These are phyloP conservation scores for Lactuca saligna DNA, from an alignment of 129 eudicot species.

Conservation along the genomic window DNA sequence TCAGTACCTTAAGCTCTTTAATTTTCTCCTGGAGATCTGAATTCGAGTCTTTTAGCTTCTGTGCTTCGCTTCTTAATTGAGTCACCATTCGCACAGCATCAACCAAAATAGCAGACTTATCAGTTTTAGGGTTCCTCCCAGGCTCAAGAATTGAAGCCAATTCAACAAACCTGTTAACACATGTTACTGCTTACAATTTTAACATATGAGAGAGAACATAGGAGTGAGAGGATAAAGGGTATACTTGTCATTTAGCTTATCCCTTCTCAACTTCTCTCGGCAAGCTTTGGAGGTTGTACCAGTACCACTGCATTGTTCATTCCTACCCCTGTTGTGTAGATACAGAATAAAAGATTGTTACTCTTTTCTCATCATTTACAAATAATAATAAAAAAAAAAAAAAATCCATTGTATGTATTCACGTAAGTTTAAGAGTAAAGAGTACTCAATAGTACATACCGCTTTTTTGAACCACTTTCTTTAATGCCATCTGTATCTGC, in stretches of 20 bases:
- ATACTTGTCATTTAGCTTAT: slow-evolving; percentile 77
- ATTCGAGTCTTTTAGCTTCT: slow-evolving; percentile 65
- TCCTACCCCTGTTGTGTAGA: slow-evolving; percentile 50
- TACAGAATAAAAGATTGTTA: slow-evolving; percentile 10
- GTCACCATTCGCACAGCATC: slow-evolving; percentile 76
- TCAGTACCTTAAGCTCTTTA: slow-evolving; percentile 61
- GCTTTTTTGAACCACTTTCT: slow-evolving; percentile 62
- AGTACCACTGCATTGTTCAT: slow-evolving; percentile 56
- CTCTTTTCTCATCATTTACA: neutral
- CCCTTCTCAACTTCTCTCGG: slow-evolving; percentile 85
- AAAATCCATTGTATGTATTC: too few species aligned
- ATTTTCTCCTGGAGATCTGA: slow-evolving; percentile 65
- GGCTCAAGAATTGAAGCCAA: slow-evolving; percentile 74
- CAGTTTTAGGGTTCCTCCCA: slow-evolving; percentile 61
- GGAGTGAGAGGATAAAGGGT: neutral
- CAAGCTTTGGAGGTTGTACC: slow-evolving; percentile 77
- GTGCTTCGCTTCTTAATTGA: slow-evolving; percentile 56
- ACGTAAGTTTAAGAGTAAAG: slow-evolving; percentile 3
- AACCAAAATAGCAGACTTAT: slow-evolving; percentile 70
- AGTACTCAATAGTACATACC: slow-evolving; percentile 36
- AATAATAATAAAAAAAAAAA: too few species aligned
- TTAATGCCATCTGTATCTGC: slow-evolving; percentile 40
- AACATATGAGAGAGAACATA: neutral
- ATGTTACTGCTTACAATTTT: neutral
- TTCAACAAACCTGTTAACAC: slow-evolving; percentile 55